Evolutionary conservation across 768 basidiomycete species (phyloP).

Genomic region (Suillus hirtellus): DNA sequence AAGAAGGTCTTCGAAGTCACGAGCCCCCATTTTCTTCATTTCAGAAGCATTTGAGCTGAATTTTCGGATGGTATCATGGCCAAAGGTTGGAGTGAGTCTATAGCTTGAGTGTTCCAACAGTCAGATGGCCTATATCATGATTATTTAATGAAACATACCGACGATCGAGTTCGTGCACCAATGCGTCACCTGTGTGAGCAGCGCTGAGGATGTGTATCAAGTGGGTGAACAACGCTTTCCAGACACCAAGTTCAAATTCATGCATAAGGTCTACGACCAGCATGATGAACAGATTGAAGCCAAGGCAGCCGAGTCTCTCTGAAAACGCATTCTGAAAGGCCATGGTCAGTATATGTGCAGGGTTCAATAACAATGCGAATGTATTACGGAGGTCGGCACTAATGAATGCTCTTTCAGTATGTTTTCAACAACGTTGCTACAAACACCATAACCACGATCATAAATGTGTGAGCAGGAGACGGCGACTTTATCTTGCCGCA

Average conservation of each 20-base stretch:
- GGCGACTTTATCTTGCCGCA: not conserved
- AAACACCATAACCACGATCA: slow-evolving; percentile 12
- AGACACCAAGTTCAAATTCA: slow-evolving; percentile 33
- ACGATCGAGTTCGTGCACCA: slow-evolving; percentile 17
- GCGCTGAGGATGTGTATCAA: slow-evolving; percentile 26
- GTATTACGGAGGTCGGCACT: slow-evolving; percentile 21
- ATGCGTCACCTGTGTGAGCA: not conserved
- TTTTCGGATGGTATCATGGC: slow-evolving; percentile 23
- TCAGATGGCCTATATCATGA: not conserved
- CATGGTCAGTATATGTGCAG: not conserved
- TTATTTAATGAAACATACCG: slow-evolving; percentile 12
- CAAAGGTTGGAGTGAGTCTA: slow-evolving; percentile 27
- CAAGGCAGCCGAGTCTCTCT: slow-evolving; percentile 7
- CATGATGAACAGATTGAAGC: slow-evolving; percentile 24
- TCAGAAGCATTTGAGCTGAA: slow-evolving; percentile 24
- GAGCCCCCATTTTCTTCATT: slow-evolving; percentile 22
- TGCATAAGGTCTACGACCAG: slow-evolving; percentile 32
- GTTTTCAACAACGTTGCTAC: slow-evolving; percentile 13
- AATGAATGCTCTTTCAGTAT: slow-evolving; percentile 18
- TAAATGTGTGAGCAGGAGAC: slow-evolving; percentile 17
- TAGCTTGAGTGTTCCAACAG: slow-evolving; percentile 15
- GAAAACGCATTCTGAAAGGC: slow-evolving; percentile 33
- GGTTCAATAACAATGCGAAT: no score
- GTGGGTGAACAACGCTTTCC: slow-evolving; percentile 31
- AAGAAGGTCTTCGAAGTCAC: slow-evolving; percentile 39